Base-by-base conservation (phyloP, 129 eudicot species). In the Erigeron canadensis region DNA sequence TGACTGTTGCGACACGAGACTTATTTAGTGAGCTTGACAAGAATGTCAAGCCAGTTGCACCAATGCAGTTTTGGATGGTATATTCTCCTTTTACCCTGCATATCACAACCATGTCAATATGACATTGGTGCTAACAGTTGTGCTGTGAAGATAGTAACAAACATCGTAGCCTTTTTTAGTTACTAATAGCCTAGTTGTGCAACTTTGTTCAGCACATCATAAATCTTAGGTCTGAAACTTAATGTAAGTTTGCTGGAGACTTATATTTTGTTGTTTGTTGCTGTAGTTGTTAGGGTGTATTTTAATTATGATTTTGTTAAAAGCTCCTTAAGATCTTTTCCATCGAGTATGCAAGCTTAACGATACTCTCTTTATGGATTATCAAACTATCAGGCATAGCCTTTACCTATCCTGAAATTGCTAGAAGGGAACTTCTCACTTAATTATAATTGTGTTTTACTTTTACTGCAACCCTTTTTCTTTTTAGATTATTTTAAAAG, bases 21-120 rank as follows among this genome's bases (percentile, higher is more conserved):
- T 81, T 94, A 57, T 94, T 94, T 81, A 77, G 43, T 45, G 98
- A 94, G 63, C 98, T 94, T 23, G 98, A 94, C 83, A 94, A 87
- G 80, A 94, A 81, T 86, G 95, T 87, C 71, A 87, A 85, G 82
- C 90, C 98, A 42, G 98, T 94, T 65, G 93, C 98, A 59, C 98
- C 98, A 21, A 81, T 87, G 93, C 95, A 91, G 68, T 94, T 94
- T 77, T 94, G 91, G 97, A 80, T 81, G 96, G 98, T 94, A 77
- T 39, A 48, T 63, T 50, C 37, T 48, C 13, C 70, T 17, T 50
- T 64, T 34, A 28, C 63, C 63, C 44, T 58, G 28, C 54, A 23
- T 51, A 56, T 45, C 45, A 57, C 56, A 76, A 38, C 38, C 8
- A 2, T 67, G 23, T 58, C 21, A 17, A 44, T 43, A 16, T 65